Evolutionary conservation across 2,329 filamentous ascomycete species (phyloP).

Genomic region (Parasarocladium wereldwijsianum): DNA sequence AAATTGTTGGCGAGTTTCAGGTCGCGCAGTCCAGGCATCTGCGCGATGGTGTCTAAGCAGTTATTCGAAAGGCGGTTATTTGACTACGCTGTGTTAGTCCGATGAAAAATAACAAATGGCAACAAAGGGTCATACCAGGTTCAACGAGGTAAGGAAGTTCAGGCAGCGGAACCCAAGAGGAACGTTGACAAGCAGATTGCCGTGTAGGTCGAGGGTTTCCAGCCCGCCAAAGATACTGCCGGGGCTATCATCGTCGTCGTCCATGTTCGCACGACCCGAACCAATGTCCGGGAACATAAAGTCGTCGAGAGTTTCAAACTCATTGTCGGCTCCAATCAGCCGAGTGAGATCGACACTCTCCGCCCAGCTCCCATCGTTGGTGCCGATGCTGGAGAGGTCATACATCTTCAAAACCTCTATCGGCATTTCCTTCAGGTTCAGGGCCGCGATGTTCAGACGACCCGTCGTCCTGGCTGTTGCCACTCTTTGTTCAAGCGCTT

Average conservation of each 20-base stretch:
- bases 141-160: constrained; percentile 61
- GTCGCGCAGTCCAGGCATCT: constrained; percentile 60
- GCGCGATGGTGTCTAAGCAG: constrained; percentile 56
- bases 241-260: constrained; percentile 49
- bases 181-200: constrained; percentile 59
- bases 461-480: constrained; percentile 62
- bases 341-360: constrained; percentile 79
- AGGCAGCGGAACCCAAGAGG: constrained; percentile 65
- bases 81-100: constrained; percentile 34
- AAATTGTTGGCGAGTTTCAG: constrained; percentile 70
- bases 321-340: constrained; percentile 81
- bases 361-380: constrained; percentile 61
- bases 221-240: constrained; percentile 71
- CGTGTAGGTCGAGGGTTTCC: constrained; percentile 72
- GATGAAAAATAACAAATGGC: not conserved
- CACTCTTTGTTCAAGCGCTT: constrained; percentile 59
- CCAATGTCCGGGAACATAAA: constrained; percentile 58
- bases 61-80: constrained; percentile 67
- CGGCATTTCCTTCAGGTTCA: constrained; percentile 68
- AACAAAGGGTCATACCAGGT: constrained; percentile 44
- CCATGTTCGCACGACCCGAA: constrained; percentile 18
- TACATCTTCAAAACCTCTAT: constrained; percentile 83
- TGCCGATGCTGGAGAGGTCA: constrained; percentile 53
- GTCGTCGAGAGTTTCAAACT: constrained; percentile 61
- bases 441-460: constrained; percentile 73